Percentiles rank a stretch among this genome's conserved stretches.
Conservation (phyloP, 1,139 yeast species). For the Sugiyamaella sp. region DNA sequence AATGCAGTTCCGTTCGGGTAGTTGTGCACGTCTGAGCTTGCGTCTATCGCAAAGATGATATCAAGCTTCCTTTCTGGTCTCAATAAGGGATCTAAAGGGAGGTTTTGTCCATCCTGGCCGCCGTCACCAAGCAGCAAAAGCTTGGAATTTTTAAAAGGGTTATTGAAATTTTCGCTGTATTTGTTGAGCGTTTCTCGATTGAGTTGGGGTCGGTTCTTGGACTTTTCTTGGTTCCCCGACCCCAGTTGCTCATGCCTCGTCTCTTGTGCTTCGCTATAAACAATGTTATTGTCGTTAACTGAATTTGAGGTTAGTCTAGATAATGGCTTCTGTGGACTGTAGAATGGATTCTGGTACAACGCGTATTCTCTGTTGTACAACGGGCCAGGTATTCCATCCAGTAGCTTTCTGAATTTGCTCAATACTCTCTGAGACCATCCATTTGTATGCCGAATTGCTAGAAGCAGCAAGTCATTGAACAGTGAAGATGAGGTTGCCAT, state of each 20-base stretch:
- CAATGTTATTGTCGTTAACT: neutral
- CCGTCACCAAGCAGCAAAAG: slow-evolving; percentile 72
- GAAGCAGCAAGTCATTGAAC: slow-evolving; percentile 58
- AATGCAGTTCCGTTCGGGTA: slow-evolving; percentile 34
- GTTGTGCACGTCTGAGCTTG: slow-evolving; percentile 29
- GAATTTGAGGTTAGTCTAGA: neutral
- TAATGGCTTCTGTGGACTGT: slow-evolving; percentile 2
- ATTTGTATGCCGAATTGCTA: slow-evolving; percentile 21
- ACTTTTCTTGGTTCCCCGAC: neutral
- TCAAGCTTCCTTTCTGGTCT: slow-evolving; percentile 71
- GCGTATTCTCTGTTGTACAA: slow-evolving; percentile 29
- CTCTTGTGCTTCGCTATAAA: neutral
- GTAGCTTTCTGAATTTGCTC: slow-evolving; percentile 13
- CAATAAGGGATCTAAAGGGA: slow-evolving; percentile 75
- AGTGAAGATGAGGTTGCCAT: slow-evolving; percentile 77
- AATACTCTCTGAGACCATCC: slow-evolving; percentile 7
- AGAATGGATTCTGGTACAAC: slow-evolving; percentile 25
- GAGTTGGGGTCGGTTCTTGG: neutral
- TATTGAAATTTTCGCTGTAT: slow-evolving; percentile 52
- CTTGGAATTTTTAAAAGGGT: slow-evolving; percentile 34
- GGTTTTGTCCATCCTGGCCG: slow-evolving; percentile 78
- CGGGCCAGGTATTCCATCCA: slow-evolving; percentile 17
- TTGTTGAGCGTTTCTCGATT: neutral
- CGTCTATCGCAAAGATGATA: slow-evolving; percentile 73
- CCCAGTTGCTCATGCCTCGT: neutral